These are phyloP conservation scores for Leucogyrophana mollusca DNA, from an alignment of 768 basidiomycete species.

Conservation along the genomic window DNA sequence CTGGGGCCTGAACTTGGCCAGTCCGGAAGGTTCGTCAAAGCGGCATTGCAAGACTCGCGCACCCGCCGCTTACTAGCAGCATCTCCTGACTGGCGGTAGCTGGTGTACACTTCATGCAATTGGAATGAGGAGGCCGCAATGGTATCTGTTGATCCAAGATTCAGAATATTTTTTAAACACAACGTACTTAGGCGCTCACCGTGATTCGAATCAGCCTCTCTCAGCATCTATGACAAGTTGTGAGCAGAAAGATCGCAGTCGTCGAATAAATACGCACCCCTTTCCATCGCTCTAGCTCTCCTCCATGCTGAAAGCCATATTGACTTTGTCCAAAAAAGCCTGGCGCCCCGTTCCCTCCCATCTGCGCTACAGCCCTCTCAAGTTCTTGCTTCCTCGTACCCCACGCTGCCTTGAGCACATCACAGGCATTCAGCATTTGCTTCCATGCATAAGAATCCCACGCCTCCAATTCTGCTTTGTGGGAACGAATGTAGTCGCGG, in stretches of 20 bases:
- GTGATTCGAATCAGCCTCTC: constrained; percentile 51
- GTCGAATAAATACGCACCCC: constrained; percentile 40
- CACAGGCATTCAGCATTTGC: constrained; percentile 61
- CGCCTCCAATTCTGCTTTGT: constrained; percentile 67
- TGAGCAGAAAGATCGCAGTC: constrained; percentile 8
- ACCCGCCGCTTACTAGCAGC: constrained; percentile 70
- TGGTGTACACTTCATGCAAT: constrained; percentile 69
- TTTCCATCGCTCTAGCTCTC: constrained; percentile 57
- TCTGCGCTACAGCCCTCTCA: constrained; percentile 41
- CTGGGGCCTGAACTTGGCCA: constrained; percentile 54
- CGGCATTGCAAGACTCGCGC: constrained; percentile 76
- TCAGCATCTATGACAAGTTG: constrained; percentile 42
- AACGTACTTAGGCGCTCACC: constrained; percentile 35
- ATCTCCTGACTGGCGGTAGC: constrained; percentile 76
- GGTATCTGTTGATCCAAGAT: constrained; percentile 26
- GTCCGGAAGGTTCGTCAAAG: constrained; percentile 67
- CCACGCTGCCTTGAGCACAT: constrained; percentile 68
- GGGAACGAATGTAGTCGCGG: constrained; percentile 59
- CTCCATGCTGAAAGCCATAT: constrained; percentile 41
- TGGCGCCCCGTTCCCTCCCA: constrained; percentile 39
- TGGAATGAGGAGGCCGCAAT: constrained; percentile 72
- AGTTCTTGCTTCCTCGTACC: constrained; percentile 56
- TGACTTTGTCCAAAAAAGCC: constrained; percentile 23
- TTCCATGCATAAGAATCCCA: constrained; percentile 77
- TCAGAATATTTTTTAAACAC: background rate